Base-by-base conservation (phyloP, 306 rosid species). In the Trichosanthes truncata region DNA sequence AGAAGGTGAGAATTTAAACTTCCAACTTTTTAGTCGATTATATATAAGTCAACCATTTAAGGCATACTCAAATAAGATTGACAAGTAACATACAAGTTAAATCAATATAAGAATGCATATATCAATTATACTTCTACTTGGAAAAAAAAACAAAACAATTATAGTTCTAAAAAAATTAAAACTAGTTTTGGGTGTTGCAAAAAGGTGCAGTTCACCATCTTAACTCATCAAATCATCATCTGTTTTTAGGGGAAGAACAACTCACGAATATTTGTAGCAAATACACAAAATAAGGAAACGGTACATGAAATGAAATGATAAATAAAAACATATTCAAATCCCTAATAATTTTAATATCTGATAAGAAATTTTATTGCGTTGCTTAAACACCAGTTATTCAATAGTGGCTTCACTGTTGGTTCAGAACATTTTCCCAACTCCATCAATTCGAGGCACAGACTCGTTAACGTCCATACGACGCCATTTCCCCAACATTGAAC, bases 391-490 rank as follows among this genome's bases (percentile, higher is more conserved):
- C 48, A 4, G 73, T 20, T 18, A 33, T 7, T 5, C 25, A 31
- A 33, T 9, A 4, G 74, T 10, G 48, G 48, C 52, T n/a, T 10
- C 51, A 9, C 74, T 10, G 48, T 8, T 67, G 74, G 11, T 45
- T 48, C 86, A 95, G 82, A 92, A 92, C 97, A 92, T 91, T 86
- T 95, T 91, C 68, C 97, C 97, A 35, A 75, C 72, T 62, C 97
- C 93, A 62, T 95, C 92, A 71, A 80, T 85, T 67, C 89, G 86
- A n/a, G 96, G 90, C 84, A 91, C 90, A 57, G 89, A 85, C 76
- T 92, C 91, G 23, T 74, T 78, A 73, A 95, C 90, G 74, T 92
- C 97, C 98, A 95, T 87, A 82, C 88, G 89, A 33, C 56, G 80
- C 89, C 97, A 95, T 49, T 92, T 92, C 67, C 97, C 97, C 12